Base-by-base conservation (phyloP, 106 monocot species). In the Allium fistulosum region DNA sequence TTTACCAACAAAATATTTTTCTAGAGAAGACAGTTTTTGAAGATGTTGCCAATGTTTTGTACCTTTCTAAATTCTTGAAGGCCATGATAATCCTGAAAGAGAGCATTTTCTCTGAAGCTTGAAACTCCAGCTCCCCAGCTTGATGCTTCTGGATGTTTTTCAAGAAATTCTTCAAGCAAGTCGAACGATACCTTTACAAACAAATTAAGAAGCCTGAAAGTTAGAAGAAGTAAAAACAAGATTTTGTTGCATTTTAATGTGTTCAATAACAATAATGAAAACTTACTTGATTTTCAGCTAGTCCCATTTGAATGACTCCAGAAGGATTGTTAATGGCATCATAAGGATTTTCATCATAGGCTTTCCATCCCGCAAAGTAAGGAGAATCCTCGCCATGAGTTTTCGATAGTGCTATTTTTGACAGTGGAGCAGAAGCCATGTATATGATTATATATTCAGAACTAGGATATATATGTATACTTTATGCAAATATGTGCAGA, bases 281-380 rank as follows among this genome's bases (percentile, higher is more conserved):
- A 66, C 48, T 59, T 7, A 76, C 87, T 74, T 88, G 88, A 59
- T 88, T 88, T 57, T 88, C 88, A 11, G 88, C 88, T 14, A 88
- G 76, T 11, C 88, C 88, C 82, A 90, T 82, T 62, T 90, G 89
- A 15, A 90, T 90, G 57, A 90, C 82, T 26, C 89, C 89, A 9
- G 61, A 46, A 11, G 89, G 73, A 59, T 90, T 90, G 53, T 11
- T 67, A 62, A 65, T 10, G 9, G 77, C 52, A 61, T 85, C 66
- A 17, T 82, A 85, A 15, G 89, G 82, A 70, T 90, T 76, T 69
- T 68, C 80, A 63, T 85, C 85, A 58, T 90, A 90, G 65, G 77
- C 85, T 71, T 85, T 68, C 89, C 89, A 90, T 46, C 85, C 89
- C 1, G 75, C 51, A 65, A 90, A 90, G 59, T 90, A 90, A 7